Percentiles rank a stretch among this genome's conserved stretches.
Evolutionary conservation across 2,329 filamentous ascomycete species (phyloP).

Genomic region (Diaporthe sp.): DNA sequence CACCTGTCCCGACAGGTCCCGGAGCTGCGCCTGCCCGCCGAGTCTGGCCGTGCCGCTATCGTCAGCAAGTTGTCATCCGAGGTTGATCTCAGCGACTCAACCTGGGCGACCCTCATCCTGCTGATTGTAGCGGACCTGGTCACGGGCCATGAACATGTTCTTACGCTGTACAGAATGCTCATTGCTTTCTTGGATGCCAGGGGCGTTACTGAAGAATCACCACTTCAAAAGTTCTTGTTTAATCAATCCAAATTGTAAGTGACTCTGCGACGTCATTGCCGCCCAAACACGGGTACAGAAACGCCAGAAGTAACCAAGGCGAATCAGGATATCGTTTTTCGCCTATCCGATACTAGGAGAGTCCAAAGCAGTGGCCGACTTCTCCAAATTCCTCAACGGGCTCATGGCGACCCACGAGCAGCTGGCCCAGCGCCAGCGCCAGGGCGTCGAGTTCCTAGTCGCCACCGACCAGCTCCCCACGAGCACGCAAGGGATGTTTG

Average conservation of each 20-base stretch:
- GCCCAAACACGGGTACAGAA: neutral
- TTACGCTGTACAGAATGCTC: constrained; percentile 33
- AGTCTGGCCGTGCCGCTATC: constrained; percentile 30
- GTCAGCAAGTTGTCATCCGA: constrained; percentile 26
- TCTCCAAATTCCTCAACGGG: constrained; percentile 21
- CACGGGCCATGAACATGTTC: constrained; percentile 32
- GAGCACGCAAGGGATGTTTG: neutral
- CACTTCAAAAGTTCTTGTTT: constrained; percentile 25
- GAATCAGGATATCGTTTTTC: constrained; percentile 27
- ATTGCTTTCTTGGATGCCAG: constrained; percentile 30
- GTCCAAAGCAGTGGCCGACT: constrained; percentile 25
- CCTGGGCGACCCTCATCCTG: constrained; percentile 30
- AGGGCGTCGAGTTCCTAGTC: constrained; percentile 12
- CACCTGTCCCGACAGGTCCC: constrained; percentile 29
- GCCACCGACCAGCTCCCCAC: neutral
- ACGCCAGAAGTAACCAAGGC: neutral
- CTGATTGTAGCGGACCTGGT: constrained; percentile 32
- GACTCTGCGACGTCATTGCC: neutral
- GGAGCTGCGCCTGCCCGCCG: constrained; percentile 33
- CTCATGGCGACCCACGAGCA: constrained; percentile 20
- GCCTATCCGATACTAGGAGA: constrained; percentile 30
- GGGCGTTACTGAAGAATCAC: neutral
- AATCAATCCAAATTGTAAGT: constrained; percentile 31
- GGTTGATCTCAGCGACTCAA: constrained; percentile 29
- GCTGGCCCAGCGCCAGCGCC: constrained; percentile 1